Percentiles rank a stretch among this genome's conserved stretches.
phyloP scores from a whole-genome alignment of 257 asterid genomes.

The Anisodus acutangulus region DNA sequence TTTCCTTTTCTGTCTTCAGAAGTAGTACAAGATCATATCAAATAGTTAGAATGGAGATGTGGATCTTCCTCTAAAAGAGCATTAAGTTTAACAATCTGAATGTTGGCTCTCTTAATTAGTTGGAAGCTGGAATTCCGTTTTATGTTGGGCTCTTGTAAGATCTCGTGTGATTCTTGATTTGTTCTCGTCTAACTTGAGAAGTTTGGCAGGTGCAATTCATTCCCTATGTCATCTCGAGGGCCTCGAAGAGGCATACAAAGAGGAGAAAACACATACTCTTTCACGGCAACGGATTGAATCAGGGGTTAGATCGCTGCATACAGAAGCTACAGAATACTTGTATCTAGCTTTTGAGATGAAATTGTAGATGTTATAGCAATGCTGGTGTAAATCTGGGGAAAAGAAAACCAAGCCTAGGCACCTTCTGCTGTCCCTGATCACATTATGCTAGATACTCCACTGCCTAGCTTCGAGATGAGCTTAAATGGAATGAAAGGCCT shows the following conservation, averaged over 20 bases:
- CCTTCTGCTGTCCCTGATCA: background rate
- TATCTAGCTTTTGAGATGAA: background rate
- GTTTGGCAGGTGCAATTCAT: conserved; percentile 70
- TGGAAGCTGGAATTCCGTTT: background rate
- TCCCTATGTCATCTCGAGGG: conserved; percentile 67
- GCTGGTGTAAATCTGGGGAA: background rate
- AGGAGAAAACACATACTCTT: conserved; percentile 78
- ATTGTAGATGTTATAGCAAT: background rate
- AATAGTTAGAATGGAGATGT: background rate
- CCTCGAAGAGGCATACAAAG: conserved; percentile 62
- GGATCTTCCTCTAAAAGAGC: background rate
- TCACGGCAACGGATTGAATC: conserved; percentile 48
- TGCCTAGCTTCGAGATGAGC: background rate
- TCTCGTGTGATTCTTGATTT: background rate
- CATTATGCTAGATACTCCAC: background rate
- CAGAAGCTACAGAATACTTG: background rate
- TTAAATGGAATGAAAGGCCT: background rate
- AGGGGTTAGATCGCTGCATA: background rate
- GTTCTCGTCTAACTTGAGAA: background rate
- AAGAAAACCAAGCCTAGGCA: background rate
- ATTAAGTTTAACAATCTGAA: background rate
- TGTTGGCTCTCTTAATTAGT: background rate
- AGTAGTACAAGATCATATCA: background rate
- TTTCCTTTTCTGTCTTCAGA: background rate
- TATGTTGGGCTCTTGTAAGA: background rate